phyloP scores from a whole-genome alignment of 371 early-diverging fungal species.

The Mortierella sp. region DNA sequence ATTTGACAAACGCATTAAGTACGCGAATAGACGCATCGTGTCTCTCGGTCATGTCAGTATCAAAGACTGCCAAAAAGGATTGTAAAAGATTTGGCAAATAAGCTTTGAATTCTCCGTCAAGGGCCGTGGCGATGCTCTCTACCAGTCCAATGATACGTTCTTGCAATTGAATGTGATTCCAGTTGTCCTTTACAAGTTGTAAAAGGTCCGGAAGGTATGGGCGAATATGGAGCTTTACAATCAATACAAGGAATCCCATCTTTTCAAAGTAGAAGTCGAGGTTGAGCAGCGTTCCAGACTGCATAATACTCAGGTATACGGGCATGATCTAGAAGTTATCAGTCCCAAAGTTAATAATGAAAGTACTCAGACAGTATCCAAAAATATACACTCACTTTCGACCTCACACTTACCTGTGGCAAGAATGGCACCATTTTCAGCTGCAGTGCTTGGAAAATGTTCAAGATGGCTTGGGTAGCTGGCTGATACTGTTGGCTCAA shows the following conservation, averaged over 20 bases:
- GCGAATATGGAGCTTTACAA: conserved; percentile 92
- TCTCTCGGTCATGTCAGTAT: conserved; percentile 81
- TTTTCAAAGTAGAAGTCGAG: conserved; percentile 93
- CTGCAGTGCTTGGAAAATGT: conserved; percentile 92
- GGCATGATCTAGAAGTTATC: conserved; percentile 66
- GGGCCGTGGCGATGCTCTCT: conserved; percentile 87
- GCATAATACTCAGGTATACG: conserved; percentile 80
- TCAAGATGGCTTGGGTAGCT: conserved; percentile 94
- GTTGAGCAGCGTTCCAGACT: conserved; percentile 79
- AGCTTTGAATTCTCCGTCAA: conserved; percentile 92
- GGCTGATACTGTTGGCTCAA: conserved; percentile 87
- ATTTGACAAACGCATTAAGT: conserved; percentile 86
- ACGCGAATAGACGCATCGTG: conserved; percentile 82
- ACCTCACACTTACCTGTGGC: conserved; percentile 67
- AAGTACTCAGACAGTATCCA: conserved; percentile 37
- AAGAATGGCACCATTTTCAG: conserved; percentile 87
- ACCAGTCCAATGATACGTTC: conserved; percentile 86
- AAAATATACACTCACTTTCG: neutral
- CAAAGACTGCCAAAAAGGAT: conserved; percentile 82
- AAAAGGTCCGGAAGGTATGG: conserved; percentile 88
- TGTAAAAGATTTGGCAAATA: conserved; percentile 78
- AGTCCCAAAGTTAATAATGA: conserved; percentile 64
- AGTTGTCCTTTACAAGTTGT: conserved; percentile 82
- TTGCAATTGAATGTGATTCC: conserved; percentile 83
- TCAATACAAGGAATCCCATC: conserved; percentile 83